These are phyloP conservation scores for Multifurca ochricompacta DNA, from an alignment of 768 basidiomycete species.

Conservation along the genomic window DNA sequence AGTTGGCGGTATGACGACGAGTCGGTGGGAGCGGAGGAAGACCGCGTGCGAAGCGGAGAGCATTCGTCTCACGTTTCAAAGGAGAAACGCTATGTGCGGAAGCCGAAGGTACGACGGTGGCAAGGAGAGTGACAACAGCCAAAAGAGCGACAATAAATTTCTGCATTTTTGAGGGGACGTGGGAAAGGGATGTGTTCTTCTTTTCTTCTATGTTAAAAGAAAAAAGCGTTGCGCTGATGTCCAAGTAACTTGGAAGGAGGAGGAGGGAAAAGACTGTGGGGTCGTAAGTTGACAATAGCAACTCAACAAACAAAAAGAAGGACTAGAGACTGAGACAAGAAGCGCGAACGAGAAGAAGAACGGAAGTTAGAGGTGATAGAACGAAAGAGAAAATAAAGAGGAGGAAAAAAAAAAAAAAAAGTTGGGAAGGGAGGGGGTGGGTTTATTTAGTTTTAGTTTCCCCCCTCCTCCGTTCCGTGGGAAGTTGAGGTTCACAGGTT, in stretches of 20 bases:
- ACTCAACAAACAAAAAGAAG: too few species aligned
- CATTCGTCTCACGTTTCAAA: not conserved
- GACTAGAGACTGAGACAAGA: not conserved
- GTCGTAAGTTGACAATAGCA: not conserved
- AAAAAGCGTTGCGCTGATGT: not conserved
- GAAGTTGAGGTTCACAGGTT: too few species aligned
- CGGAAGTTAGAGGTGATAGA: not conserved
- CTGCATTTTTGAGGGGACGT: constrained; percentile 1
- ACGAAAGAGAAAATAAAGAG: too few species aligned
- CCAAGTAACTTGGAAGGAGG: too few species aligned
- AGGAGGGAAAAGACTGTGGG: not conserved
- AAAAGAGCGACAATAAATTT: constrained; percentile 1
- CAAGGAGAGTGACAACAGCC: constrained; percentile 1
- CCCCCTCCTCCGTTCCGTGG: not conserved
- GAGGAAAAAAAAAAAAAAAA: not conserved
- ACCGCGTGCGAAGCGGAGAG: not conserved
- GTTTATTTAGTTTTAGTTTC: not conserved
- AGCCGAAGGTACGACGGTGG: not conserved
- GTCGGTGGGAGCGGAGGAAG: not conserved
- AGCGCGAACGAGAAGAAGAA: not conserved
- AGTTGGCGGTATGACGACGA: not conserved
- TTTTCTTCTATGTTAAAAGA: not conserved
- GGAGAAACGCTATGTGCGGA: not conserved
- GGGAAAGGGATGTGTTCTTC: too few species aligned
- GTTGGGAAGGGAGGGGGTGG: not conserved